Evolutionary conservation across 345 rosid genomes (phyloP), one percentile per base, ranked within the genome.

Genomic region (Populus alba): DNA sequence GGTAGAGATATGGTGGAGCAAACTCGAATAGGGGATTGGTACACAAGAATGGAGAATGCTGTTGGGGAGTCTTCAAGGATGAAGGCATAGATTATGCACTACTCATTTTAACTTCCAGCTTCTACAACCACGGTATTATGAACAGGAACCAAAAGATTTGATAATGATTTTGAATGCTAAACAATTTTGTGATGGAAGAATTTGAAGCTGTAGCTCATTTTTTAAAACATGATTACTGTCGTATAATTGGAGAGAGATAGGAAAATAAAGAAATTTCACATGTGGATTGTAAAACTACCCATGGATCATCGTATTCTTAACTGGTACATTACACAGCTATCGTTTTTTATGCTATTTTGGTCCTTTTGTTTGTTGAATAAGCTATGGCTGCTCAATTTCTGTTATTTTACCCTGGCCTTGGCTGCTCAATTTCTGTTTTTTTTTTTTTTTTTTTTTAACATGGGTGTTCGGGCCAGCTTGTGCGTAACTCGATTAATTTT

Each of bases 1-100:
- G 98, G 99, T 29, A 87, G 83, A 73, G 99, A 95, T 83, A 93
- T 93, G 99, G 98, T 92, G 80, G 91, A 92, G 74, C 89, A 93
- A 77, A 95, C 97, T 47, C 92, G 82, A 27, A 91, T 95, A 31
- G 96, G 97, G 22, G 93, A 91, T 68, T 92, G 99, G 97, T 93
- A 89, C 75, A 41, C 84, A 55, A 87, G 94, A 53, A 92, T 95
- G 95, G 94, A 90, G 76, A 81, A 75, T 51, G 81, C 87, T 1
- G 91, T 93, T 38, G 99, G 97, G 37, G 89, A 86, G 61, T 81
- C 97, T 73, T 83, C 95, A 1, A 79, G 92, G 80, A 85, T 90
- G 67, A 83, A 75, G 76, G 82, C 84, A 8, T 74, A 74, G 49
- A 55, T 20, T 72, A 3, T 25, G 15, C 67, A 17, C 59, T 13